Evolutionary conservation across 2,329 filamentous ascomycete species (phyloP).

Genomic region (Trichoderma koningii): DNA sequence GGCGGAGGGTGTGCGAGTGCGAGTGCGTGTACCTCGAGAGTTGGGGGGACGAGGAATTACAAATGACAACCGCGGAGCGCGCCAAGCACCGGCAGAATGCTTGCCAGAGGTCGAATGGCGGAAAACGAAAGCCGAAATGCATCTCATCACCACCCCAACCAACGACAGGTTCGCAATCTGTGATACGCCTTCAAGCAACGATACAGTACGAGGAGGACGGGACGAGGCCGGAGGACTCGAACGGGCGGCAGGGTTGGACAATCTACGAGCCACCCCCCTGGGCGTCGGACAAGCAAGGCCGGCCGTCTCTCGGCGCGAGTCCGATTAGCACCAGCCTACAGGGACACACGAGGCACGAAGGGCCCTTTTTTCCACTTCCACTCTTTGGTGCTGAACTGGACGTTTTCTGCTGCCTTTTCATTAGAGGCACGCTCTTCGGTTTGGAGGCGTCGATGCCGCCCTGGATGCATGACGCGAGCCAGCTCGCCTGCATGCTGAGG

Average conservation of each 20-base stretch:
- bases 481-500: slow-evolving; percentile 25
- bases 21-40: neutral
- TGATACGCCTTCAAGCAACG: neutral
- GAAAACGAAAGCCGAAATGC: neutral
- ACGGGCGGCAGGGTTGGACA: neutral
- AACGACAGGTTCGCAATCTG: neutral
- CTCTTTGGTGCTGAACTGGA: slow-evolving; percentile 3
- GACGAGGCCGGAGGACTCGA: neutral
- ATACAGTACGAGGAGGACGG: neutral
- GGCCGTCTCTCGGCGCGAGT: slow-evolving; percentile 25
- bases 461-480: slow-evolving; percentile 25
- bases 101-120: neutral
- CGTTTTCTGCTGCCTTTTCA: neutral
- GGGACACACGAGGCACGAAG: slow-evolving; percentile 18
- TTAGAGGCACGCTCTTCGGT: neutral
- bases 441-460: slow-evolving; percentile 4
- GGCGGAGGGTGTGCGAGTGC: neutral
- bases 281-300: slow-evolving; percentile 6
- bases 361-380: neutral
- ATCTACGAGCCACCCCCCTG: slow-evolving; percentile 8
- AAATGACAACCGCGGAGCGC: slow-evolving; percentile 8
- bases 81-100: slow-evolving; percentile 6
- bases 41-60: neutral
- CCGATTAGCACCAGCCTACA: slow-evolving; percentile 17
- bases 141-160: neutral